Evolutionary conservation across 192 early-diverging fungal genomes (phyloP).

Genomic region (Backusella sp.): DNA sequence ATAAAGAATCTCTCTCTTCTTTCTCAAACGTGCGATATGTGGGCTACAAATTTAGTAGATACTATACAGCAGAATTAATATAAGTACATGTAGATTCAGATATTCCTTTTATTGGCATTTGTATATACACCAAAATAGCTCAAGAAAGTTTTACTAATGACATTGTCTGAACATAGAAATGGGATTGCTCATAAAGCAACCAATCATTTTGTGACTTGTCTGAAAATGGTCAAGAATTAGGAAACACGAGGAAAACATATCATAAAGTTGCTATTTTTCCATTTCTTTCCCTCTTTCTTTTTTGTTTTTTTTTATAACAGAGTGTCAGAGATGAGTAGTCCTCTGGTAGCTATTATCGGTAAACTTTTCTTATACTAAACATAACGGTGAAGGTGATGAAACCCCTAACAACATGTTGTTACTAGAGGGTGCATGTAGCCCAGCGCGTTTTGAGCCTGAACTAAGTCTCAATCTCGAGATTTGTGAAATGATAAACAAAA

Average conservation of each 20-base stretch:
- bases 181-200: not conserved
- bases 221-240: not conserved
- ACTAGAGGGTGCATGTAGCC: constrained; percentile 77
- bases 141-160: too few species aligned
- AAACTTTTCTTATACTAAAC: not conserved
- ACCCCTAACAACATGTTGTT: not conserved
- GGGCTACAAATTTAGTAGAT: too few species aligned
- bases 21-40: too few species aligned
- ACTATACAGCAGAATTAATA: too few species aligned
- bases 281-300: not conserved
- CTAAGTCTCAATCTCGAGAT: constrained; percentile 92
- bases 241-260: not conserved
- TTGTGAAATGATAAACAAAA: constrained; percentile 91
- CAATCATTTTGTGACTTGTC: not conserved
- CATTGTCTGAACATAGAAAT: not conserved
- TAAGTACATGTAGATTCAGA: too few species aligned
- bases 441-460: constrained; percentile 71
- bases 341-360: constrained; percentile 14
- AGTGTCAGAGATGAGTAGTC: not conserved
- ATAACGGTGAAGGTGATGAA: not conserved
- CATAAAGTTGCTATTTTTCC: too few species aligned
- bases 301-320: not conserved
- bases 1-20: too few species aligned
- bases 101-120: too few species aligned
- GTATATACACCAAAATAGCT: too few species aligned